Evolutionary conservation across 208 protist genomes (phyloP), one percentile per base, ranked within the genome.

Genomic region (Trypanosoma brucei): DNA sequence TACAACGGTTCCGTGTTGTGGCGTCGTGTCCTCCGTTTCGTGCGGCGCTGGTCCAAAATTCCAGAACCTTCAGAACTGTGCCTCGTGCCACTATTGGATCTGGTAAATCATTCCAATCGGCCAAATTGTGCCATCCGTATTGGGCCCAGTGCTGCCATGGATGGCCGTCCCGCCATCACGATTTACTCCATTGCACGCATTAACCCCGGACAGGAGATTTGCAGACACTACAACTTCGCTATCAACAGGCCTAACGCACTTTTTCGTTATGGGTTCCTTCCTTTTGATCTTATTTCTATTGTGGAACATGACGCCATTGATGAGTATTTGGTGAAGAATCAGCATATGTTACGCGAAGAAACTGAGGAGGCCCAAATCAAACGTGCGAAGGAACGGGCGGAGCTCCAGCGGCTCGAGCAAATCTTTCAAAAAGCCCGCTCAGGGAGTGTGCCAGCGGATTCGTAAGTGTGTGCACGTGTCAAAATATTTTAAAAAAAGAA

Each of bases 181-280:
- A 72, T 95, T 58, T 86, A 79, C 60, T 81, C 90, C 4, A 67
- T 95, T 36, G 61, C 69, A 5, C 56, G 77, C n/a, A 78, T 95
- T 40, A 22, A 55, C 34, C 84, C 86, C 4, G 90, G 90, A 2
- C 78, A 91, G 42, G 90, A 93, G 77, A 66, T 95, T 14, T 95
- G 90, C 62, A 75, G 90, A n/a, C 90, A 95, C 70, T 95, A 95
- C 77, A 95, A 95, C 77, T 93, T 95, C 64, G 84, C 84, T 39
- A 70, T 95, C 36, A 86, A 73, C 48, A 77, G 90, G 3, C 75
- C 83, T 11, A 83, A 75, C 45, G 86, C 90, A 31, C 80, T 93
- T 37, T 95, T 95, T 59, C 86, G 90, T 52, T 95, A 95, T 72
- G 90, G 90, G 36, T 95, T 95, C 57, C 70, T 95, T 34, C 90